These are phyloP conservation scores for Alloascoidea africana DNA, from an alignment of 805 yeast genomes.

Conservation along the genomic window DNA sequence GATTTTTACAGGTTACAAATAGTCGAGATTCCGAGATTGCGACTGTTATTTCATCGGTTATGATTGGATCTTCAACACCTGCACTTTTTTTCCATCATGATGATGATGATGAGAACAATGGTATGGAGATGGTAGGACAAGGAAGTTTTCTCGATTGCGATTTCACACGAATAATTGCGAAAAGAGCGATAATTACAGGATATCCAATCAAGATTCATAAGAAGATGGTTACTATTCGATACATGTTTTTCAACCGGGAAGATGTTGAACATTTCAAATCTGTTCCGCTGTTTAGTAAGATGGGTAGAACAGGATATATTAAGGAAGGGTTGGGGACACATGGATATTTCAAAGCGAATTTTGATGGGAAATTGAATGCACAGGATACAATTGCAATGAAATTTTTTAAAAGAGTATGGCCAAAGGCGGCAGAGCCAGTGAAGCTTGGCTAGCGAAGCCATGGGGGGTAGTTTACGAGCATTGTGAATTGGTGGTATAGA, in stretches of 20 bases:
- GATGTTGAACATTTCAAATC: slow-evolving; percentile 85
- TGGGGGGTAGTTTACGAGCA: not conserved
- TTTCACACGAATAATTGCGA: slow-evolving; percentile 70
- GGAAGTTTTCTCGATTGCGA: slow-evolving; percentile 86
- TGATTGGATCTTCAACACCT: slow-evolving; percentile 66
- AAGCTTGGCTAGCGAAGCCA: not conserved
- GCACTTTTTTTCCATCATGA: slow-evolving; percentile 56
- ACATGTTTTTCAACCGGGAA: slow-evolving; percentile 90
- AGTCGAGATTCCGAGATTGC: slow-evolving; percentile 69
- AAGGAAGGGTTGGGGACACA: slow-evolving; percentile 96
- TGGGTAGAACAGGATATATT: slow-evolving; percentile 89
- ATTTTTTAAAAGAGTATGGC: slow-evolving; percentile 90
- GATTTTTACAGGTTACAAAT: slow-evolving; percentile 68
- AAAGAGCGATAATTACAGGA: slow-evolving; percentile 83
- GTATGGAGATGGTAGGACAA: slow-evolving; percentile 56
- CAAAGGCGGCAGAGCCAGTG: slow-evolving; percentile 39
- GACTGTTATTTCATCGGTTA: slow-evolving; percentile 76
- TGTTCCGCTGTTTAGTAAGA: slow-evolving; percentile 82
- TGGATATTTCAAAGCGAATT: slow-evolving; percentile 92
- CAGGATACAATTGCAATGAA: slow-evolving; percentile 94
- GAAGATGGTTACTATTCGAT: slow-evolving; percentile 78
- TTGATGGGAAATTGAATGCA: slow-evolving; percentile 78
- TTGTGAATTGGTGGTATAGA: not conserved
- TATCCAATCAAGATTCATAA: slow-evolving; percentile 93
- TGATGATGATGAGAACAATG: slow-evolving; percentile 23